A percentile compares a stretch with the other conserved stretches of the same genome.
These are phyloP conservation scores for Tephrocybe sp. DNA, from an alignment of 768 basidiomycete species.

Conservation along the genomic window DNA sequence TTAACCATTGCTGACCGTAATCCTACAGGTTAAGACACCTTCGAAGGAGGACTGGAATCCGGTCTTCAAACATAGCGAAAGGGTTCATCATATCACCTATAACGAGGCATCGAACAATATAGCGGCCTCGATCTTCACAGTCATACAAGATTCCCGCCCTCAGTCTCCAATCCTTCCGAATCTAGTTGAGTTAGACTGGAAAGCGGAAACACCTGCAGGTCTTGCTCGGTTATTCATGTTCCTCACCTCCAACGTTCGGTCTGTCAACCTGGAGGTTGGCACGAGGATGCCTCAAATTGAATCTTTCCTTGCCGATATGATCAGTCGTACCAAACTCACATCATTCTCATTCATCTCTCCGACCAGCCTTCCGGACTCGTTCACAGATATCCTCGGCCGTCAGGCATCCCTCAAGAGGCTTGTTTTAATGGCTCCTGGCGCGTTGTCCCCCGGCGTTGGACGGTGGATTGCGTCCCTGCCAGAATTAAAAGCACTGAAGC, in stretches of 20 bases:
- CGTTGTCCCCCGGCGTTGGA: slow-evolving; percentile 66
- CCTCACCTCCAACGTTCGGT: slow-evolving; percentile 60
- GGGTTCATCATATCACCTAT: slow-evolving; percentile 67
- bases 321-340: slow-evolving; percentile 59
- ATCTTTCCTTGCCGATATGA: slow-evolving; percentile 62
- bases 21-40: slow-evolving; percentile 53
- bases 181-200: slow-evolving; percentile 70
- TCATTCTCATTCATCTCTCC: slow-evolving; percentile 70
- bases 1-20: background rate
- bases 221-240: slow-evolving; percentile 65
- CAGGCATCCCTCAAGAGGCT: slow-evolving; percentile 63
- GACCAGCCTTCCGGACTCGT: slow-evolving; percentile 65
- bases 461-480: slow-evolving; percentile 70
- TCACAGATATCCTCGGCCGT: slow-evolving; percentile 60
- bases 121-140: slow-evolving; percentile 61
- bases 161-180: slow-evolving; percentile 64
- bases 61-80: slow-evolving; percentile 63
- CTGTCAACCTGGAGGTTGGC: slow-evolving; percentile 60
- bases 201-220: slow-evolving; percentile 61
- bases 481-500: slow-evolving; percentile 56
- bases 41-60: slow-evolving; percentile 66
- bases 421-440: slow-evolving; percentile 70
- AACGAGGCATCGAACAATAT: slow-evolving; percentile 65
- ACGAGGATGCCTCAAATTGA: slow-evolving; percentile 56
- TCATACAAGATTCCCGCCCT: slow-evolving; percentile 64